Percentiles rank a stretch among this genome's conserved stretches.
Conservation (phyloP, 495 filamentous ascomycete species). For the Penicillium argentinense region DNA sequence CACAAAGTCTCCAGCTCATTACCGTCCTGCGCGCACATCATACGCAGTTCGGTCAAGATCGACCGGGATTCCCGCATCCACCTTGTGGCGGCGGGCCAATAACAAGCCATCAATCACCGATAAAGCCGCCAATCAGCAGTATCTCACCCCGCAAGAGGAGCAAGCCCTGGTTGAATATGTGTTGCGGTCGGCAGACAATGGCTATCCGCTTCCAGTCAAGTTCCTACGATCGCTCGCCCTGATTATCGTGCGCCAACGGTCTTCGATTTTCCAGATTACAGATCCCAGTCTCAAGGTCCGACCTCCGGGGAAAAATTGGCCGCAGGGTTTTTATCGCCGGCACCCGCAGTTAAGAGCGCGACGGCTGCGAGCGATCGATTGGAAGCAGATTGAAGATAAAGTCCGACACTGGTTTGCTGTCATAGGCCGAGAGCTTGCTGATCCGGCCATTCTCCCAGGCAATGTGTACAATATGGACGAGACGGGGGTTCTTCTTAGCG, state of each 20-base stretch:
- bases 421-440: conserved; percentile 9
- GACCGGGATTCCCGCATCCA: conserved; percentile 9
- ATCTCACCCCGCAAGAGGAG: conserved; percentile 10
- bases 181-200: conserved; percentile 12
- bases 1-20: neutral
- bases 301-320: conserved; percentile 30
- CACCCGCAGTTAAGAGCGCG: conserved; percentile 25
- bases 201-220: conserved; percentile 16
- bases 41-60: conserved; percentile 9
- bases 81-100: conserved; percentile 9
- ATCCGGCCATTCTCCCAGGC: conserved; percentile 19
- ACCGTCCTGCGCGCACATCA: conserved; percentile 4
- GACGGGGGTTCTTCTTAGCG: conserved; percentile 34
- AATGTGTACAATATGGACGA: conserved; percentile 35
- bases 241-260: conserved; percentile 16
- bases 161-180: conserved; percentile 11
- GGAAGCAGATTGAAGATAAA: conserved; percentile 39
- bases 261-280: conserved; percentile 16
- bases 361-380: conserved; percentile 24
- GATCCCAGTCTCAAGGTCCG: conserved; percentile 12
- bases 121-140: conserved; percentile 17
- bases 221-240: conserved; percentile 16
- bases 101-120: conserved; percentile 9
- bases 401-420: conserved; percentile 32
- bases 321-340: conserved; percentile 24